phyloP scores from a whole-genome alignment of 139 green algal species.

The Coccomyxa sp. region DNA sequence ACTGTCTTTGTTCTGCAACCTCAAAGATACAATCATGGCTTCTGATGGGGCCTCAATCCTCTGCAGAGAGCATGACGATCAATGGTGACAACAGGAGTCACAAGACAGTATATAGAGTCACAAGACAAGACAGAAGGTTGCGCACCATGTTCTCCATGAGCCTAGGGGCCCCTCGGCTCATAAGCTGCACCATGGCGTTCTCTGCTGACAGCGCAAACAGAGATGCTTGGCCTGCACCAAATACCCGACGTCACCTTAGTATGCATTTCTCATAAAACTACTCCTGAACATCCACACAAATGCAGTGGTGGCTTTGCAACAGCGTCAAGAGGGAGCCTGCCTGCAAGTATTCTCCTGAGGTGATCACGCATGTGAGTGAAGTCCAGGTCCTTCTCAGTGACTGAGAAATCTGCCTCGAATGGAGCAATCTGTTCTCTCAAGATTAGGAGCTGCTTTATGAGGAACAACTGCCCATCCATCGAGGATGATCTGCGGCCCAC shows the following conservation, averaged over 20 bases:
- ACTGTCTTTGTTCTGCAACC: neutral
- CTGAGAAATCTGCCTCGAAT: slow-evolving; percentile 84
- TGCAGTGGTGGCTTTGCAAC: neutral
- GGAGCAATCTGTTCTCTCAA: slow-evolving; percentile 87
- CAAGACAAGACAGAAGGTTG: neutral
- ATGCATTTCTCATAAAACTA: neutral
- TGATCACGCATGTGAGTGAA: slow-evolving; percentile 89
- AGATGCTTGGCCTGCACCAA: slow-evolving; percentile 59
- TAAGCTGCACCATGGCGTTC: slow-evolving; percentile 78
- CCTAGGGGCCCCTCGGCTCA: slow-evolving; percentile 62
- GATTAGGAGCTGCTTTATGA: slow-evolving; percentile 91
- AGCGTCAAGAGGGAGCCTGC: neutral
- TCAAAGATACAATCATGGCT: neutral
- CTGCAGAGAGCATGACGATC: neutral
- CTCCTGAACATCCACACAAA: neutral
- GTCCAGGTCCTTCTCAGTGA: slow-evolving; percentile 84
- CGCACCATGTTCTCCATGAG: slow-evolving; percentile 61
- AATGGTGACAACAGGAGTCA: neutral
- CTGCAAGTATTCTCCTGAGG: slow-evolving; percentile 69
- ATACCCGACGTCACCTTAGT: neutral
- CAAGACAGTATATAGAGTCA: neutral
- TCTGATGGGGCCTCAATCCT: neutral
- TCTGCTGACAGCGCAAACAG: slow-evolving; percentile 73
- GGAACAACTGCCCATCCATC: slow-evolving; percentile 88
- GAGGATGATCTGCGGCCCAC: slow-evolving; percentile 31